Percentiles rank a stretch among this genome's conserved stretches.
phyloP scores from a whole-genome alignment of 2,329 filamentous ascomycete genomes.

The Ophiocordyceps sinensis region DNA sequence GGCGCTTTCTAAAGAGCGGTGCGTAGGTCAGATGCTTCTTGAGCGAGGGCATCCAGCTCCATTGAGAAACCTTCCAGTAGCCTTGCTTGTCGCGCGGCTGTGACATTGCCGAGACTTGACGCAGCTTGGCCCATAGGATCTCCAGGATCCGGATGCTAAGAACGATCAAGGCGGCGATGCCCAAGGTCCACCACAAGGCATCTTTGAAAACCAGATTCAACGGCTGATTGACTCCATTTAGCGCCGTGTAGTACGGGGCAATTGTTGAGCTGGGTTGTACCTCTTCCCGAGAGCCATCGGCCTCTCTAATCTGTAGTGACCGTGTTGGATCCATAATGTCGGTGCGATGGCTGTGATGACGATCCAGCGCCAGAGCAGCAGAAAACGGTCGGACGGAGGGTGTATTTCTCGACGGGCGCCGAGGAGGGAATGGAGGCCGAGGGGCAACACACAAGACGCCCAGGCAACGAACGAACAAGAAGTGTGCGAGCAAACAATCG shows the following conservation, averaged over 20 bases:
- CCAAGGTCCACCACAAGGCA: constrained; percentile 45
- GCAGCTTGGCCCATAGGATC: constrained; percentile 39
- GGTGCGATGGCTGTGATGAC: constrained; percentile 2
- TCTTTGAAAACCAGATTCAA: constrained; percentile 43
- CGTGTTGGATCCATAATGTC: constrained; percentile 20
- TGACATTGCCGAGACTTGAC: constrained; percentile 45
- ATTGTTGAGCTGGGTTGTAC: constrained; percentile 31
- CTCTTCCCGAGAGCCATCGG: constrained; percentile 12
- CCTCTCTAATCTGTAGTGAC: constrained; percentile 15
- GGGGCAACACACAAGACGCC: not conserved
- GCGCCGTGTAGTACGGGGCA: constrained; percentile 37
- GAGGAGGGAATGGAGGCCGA: not conserved
- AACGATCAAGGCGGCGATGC: constrained; percentile 37
- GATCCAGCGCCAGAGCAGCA: constrained; percentile 6
- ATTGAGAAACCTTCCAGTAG: constrained; percentile 46
- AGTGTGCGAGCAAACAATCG: not conserved
- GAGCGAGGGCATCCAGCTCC: constrained; percentile 44
- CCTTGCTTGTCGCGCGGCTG: constrained; percentile 33
- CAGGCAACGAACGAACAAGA: not conserved
- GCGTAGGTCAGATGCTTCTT: constrained; percentile 48
- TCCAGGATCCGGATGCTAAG: constrained; percentile 38
- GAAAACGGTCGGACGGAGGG: not conserved
- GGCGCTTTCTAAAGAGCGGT: constrained; percentile 48
- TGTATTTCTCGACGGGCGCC: not conserved
- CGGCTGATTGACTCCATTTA: constrained; percentile 46